These are phyloP conservation scores for Coccomyxa sp. DNA, from an alignment of 139 green algal genomes.

Conservation along the genomic window DNA sequence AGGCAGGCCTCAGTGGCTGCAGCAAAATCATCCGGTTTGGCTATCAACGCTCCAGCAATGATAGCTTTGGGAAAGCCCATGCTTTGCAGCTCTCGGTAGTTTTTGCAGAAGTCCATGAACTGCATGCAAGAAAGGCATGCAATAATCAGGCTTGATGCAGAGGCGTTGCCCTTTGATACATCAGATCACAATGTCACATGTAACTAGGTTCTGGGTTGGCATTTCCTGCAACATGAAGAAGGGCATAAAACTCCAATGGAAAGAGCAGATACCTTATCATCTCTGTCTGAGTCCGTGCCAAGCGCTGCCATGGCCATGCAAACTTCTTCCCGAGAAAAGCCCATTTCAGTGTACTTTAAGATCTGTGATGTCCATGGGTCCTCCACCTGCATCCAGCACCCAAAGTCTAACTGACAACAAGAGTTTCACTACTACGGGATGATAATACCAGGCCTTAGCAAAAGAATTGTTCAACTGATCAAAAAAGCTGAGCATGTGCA, in stretches of 20 bases:
- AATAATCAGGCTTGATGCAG: no score
- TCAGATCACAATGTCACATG: no score
- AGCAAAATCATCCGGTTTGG: not conserved
- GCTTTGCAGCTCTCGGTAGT: not conserved
- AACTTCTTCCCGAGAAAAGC: not conserved
- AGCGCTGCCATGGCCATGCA: not conserved
- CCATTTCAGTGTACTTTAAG: not conserved
- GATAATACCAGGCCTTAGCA: not conserved
- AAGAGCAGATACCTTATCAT: not conserved
- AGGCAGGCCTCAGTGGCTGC: not conserved
- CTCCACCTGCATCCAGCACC: not conserved
- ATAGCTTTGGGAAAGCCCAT: not conserved
- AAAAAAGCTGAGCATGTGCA: not conserved
- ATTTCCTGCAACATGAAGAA: no score
- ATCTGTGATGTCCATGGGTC: not conserved
- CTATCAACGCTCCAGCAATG: not conserved
- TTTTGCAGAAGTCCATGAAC: not conserved
- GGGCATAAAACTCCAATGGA: no score
- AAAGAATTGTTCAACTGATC: not conserved
- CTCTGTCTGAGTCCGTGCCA: not conserved
- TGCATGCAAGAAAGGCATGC: not conserved
- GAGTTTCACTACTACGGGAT: not conserved
- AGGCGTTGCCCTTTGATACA: no score
- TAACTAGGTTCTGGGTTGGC: no score
- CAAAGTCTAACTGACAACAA: not conserved